Evolutionary conservation across 108 stramenopile genomes (phyloP), one percentile per base, ranked within the genome.

Genomic region (Phaeodactylum tricornutum): DNA sequence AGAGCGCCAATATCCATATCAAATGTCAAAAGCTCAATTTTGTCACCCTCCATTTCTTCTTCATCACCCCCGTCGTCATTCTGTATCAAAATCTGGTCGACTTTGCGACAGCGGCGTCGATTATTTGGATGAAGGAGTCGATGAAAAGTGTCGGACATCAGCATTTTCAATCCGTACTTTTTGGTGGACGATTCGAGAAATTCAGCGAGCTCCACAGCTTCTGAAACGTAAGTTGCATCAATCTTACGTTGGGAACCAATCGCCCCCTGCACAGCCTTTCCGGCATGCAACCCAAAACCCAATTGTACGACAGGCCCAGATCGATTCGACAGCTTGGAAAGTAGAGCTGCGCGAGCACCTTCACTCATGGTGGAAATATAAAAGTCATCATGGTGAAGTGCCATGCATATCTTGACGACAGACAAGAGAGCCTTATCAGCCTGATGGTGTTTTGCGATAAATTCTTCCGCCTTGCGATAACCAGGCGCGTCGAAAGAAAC

Each of bases 241-340:
- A 97, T 76, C 50, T 97, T 97, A 23, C 80, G 63, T 29, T 83
- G 73, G 5, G 85, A 83, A 32, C 96, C 96, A 35, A 97, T 93
- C 4, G 94, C 94, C 7, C 96, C 96, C 59, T 95, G 93, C n/a
- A 97, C 84, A 34, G 96, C 96, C 71, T 79, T 89, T 36, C 94
- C 96, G 21, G 85, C 76, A 62, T 94, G 94, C 27, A 97, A 60
- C 16, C 96, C 96, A 57, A 87, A 92, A 24, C 96, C 96, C 75
- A 89, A 69, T 39, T 89, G 87, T 21, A 89, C 87, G 16, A 80
- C 39, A 22, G 87, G 82, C 4, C 87, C 87, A n/a, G 60, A 67
- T n/a, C 83, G 70, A 14, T 81, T 72, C 47, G 70, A 64, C 16
- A 89, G 47, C 41, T 89, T 89, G 20, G 60, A 33, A 20, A 82